Evolutionary conservation across 2,329 filamentous ascomycete species (phyloP), one percentile per base, ranked within the genome.

Genomic region (Xylariales sp.): DNA sequence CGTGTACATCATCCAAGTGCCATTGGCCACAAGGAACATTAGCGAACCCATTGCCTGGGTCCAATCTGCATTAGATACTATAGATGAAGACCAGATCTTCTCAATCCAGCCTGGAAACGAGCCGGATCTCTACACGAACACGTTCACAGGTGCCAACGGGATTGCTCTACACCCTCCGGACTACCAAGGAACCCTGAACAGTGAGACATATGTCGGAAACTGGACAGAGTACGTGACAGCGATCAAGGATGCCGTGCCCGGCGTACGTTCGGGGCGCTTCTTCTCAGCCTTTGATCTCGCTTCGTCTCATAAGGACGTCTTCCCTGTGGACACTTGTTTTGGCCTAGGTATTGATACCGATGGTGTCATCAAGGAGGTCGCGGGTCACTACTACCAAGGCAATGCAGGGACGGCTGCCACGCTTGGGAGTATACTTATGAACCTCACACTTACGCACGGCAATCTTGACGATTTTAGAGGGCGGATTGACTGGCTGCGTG

Each of bases 341-440:
- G 67, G 58, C 2, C 74, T 79, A 0, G 79, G 79, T 3, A 80
- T 81, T 54, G 77, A 80, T 68, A 66, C 71, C 8, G 72, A 68
- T 23, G 68, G 70, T 36, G 74, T 75, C 45, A 73, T 81, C 64
- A 78, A 79, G 65, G 77, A 78, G 52, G 77, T 80, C 2, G 75
- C 78, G n/a, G 77, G 78, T 41, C 79, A 81, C 58, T 80, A 80
- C 69, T 81, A 80, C 68, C 78, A 81, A 69, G 76, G 74, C 4
- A 62, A 72, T 2, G 77, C 77, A 0, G 78, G 77, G 0, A 71
- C 65, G 5, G 78, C 78, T 0, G 69, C 54, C 1, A 74, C 77
- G 39, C 75, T 80, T 0, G 76, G 73, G 3, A 53, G 58, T 1
- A 73, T 69, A 7, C 75, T 80, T 0, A 79, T 80, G 78, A 73